Base-by-base conservation (phyloP, 2,329 filamentous ascomycete species). In the Chaetomiaceae sp. region DNA sequence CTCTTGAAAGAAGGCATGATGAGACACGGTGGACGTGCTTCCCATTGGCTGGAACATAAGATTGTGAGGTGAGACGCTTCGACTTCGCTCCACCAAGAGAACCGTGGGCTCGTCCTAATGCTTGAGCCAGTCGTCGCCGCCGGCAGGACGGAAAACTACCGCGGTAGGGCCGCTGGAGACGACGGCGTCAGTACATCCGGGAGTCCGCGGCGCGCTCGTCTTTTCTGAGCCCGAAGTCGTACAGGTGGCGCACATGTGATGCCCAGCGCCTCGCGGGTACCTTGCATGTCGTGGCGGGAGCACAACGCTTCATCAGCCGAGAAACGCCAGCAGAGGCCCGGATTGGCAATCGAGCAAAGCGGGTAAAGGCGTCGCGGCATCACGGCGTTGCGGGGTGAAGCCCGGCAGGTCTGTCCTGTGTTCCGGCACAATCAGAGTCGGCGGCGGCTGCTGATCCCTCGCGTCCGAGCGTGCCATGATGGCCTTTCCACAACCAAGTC, bases 261-360 rank as follows among this genome's bases (percentile, higher is more conserved):
- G 44, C 45, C 47, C 38, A 49, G 47, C 33, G 43, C 46, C 15
- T 25, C 36, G 40, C 57, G 52, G 60, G 59, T 61, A 61, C 61
- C 59, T 63, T 63, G 61, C 61, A 63, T 60, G 49, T 54, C 27
- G 39, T 51, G 55, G 55, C 51, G 57, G 49, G 45, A 20, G 51
- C 29, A 56, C 56, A 43, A 51, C 19, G 37, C 54, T 56, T 59
- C 55, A 63, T 59, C 55, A 63, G 59, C 60, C 61, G 60, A 59
- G 58, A 56, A 44, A 51, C 45, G 34, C 33, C 42, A 38, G 48
- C 49, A 25, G 42, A 42, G 39, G 23, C 37, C 43, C 40, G 25
- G 46, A 33, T 45, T 43, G 39, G 48, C 12, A 38, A 17, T 54
- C 45, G 46, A 43, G 42, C 49, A 54, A 58, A 40, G 53, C 58